Evolutionary conservation across 1,284 basidiomycete species (phyloP), one percentile per base, ranked within the genome.

Genomic region (Puccinia hordei): DNA sequence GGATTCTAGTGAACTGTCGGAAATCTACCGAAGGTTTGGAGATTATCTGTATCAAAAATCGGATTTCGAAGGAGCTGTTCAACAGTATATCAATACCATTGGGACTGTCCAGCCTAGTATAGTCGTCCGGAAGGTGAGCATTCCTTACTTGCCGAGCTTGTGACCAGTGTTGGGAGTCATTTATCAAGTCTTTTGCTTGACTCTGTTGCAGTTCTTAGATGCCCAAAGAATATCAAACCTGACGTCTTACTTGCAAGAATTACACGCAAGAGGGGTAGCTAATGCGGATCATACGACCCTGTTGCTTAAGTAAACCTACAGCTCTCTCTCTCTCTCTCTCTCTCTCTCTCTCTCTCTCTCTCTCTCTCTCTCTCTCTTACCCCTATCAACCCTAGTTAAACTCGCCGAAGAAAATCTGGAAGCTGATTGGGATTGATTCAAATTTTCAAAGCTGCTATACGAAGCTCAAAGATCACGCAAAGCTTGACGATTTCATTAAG

Each of bases 241-340:
- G 73, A 95, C 94, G 19, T 93, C 92, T 0, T 99, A 98, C 85
- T 89, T 99, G 0, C 95, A 99, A 88, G 95, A 97, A 85, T 88
- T 99, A 0, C 96, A 99, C 84, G 88, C 92, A 1, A 88, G 91
- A 0, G 92, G 92, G 0, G 90, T 96, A 4, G 96, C 96, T 13
- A 98, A 97, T 84, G 91, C 95, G 0, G 96, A 99, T 83, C 96
- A 98, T 85, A 99, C 95, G 0, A 98, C 97, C 0, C 90, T 99
- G 1, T 89, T 97, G 3, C 89, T 97, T 30, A 97, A 97, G 77
- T 79, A 44, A 59, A 57, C 5, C 57, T 24, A 2, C 51, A 22
- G 4, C n/a, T 74, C 33, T 77, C 46, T 33, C 24, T 15, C 17
- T 73, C 17, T n/a, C n/a, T n/a, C n/a, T n/a, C n/a, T n/a, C n/a